phyloP scores from a whole-genome alignment of 139 green algal species.

The Chlamydomonas sp. region DNA sequence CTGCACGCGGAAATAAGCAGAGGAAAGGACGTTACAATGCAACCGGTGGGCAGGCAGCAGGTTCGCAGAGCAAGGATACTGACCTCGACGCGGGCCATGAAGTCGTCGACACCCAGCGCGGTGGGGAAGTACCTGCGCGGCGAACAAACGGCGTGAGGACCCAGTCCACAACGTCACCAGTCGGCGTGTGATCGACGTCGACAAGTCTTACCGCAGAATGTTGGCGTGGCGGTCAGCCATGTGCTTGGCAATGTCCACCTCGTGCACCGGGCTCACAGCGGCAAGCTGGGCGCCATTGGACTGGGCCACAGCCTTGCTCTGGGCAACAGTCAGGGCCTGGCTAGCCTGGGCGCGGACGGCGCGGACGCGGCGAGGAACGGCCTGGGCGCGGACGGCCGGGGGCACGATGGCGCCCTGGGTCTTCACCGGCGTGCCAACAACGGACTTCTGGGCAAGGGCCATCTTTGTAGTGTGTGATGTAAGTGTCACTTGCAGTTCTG shows the following conservation, averaged over 20 bases:
- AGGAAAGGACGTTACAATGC: background rate
- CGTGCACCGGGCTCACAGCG: background rate
- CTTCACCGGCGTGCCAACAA: background rate
- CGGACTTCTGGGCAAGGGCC: constrained; percentile 7
- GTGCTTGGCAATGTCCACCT: constrained; percentile 22
- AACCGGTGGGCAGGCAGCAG: background rate
- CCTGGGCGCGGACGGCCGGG: constrained; percentile 16
- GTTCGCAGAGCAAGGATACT: background rate
- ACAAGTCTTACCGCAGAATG: constrained; percentile 10
- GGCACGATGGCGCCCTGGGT: background rate
- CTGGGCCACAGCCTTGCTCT: constrained; percentile 9
- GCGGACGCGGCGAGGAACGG: background rate
- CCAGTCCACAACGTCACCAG: no score
- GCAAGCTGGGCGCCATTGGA: constrained; percentile 7
- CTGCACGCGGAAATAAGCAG: constrained; percentile 4
- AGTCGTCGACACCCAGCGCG: constrained; percentile 82
- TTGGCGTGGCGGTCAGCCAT: constrained; percentile 34
- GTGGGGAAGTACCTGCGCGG: constrained; percentile 72
- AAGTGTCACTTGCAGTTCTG: background rate
- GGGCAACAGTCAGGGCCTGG: constrained; percentile 3
- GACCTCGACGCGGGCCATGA: constrained; percentile 77
- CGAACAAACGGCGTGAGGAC: no score
- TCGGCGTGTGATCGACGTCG: background rate
- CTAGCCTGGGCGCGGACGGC: background rate
- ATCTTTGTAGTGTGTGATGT: background rate